Conservation (phyloP, 257 asterid species). For the Lycium barbarum region DNA sequence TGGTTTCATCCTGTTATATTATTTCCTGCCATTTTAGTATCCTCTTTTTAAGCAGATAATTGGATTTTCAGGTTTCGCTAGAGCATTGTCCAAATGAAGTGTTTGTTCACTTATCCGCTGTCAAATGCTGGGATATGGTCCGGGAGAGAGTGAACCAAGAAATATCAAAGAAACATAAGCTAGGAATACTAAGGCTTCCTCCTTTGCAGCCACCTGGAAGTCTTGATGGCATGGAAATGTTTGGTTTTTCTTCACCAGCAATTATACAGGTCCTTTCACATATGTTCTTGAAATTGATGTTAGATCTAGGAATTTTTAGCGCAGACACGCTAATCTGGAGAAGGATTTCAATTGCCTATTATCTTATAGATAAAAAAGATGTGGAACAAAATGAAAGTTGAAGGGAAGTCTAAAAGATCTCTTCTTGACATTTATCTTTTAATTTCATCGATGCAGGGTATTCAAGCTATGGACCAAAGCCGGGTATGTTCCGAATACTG, state of each 20-base stretch:
- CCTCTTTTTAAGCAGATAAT: conserved; percentile 21
- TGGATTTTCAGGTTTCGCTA: conserved; percentile 64
- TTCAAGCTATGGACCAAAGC: conserved; percentile 80
- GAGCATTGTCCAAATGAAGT: conserved; percentile 82
- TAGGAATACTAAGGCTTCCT: conserved; percentile 75
- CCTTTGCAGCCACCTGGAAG: conserved; percentile 99
- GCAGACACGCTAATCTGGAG: neutral
- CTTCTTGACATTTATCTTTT: neutral
- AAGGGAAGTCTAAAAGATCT: neutral
- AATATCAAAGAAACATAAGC: conserved; percentile 80
- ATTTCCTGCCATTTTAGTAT: conserved; percentile 1
- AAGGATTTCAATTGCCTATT: neutral
- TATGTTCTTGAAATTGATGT: neutral
- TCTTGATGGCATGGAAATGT: conserved; percentile 95
- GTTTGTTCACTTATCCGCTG: conserved; percentile 71
- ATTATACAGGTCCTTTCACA: conserved; percentile 70
- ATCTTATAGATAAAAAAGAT: neutral
- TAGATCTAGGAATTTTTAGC: neutral
- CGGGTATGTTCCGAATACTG: conserved; percentile 73
- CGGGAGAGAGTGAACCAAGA: conserved; percentile 90
- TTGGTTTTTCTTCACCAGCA: conserved; percentile 89
- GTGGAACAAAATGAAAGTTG: neutral
- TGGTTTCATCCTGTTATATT: conserved; percentile 8
- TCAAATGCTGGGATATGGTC: conserved; percentile 96
- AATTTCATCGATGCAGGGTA: conserved; percentile 52